A percentile compares a stretch with the other conserved stretches of the same genome.
phyloP scores from a whole-genome alignment of 1,284 basidiomycete species.

The Ganoderma meredithae region DNA sequence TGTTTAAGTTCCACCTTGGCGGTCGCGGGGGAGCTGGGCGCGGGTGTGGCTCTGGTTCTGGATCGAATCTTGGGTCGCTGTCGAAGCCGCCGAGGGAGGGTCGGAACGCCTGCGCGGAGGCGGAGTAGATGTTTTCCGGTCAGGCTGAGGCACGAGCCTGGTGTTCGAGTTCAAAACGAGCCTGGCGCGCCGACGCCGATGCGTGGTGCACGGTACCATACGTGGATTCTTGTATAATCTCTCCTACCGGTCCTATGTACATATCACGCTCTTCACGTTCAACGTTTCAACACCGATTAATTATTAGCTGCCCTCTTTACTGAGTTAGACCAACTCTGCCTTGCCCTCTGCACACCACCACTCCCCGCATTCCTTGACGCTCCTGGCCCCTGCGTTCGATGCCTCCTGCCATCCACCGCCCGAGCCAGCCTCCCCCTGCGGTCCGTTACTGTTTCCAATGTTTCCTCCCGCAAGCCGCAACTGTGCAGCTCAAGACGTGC shows the following conservation, averaged over 20 bases:
- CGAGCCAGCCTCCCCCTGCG: neutral
- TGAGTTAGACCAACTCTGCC: neutral
- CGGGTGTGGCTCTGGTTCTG: neutral
- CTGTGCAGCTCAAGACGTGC: neutral
- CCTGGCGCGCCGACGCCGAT: neutral
- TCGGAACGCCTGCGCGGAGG: conserved; percentile 20
- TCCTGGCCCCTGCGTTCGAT: neutral
- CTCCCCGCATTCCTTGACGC: neutral
- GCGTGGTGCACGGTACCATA: conserved; percentile 14
- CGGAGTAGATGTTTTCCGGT: conserved; percentile 16
- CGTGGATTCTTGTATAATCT: conserved; percentile 10
- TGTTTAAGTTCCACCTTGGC: conserved; percentile 49
- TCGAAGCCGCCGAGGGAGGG: conserved; percentile 27
- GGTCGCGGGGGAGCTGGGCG: neutral
- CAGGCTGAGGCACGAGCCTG: neutral
- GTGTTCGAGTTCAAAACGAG: conserved; percentile 1
- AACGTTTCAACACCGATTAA: neutral
- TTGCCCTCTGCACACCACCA: neutral
- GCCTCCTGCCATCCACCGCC: neutral
- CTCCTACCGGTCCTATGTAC: neutral
- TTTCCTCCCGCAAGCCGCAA: neutral
- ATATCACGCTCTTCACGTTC: neutral
- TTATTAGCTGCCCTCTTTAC: neutral
- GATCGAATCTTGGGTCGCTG: conserved; percentile 7
- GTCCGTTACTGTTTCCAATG: neutral